Percentiles rank a stretch among this genome's conserved stretches.
Evolutionary conservation across 2,329 filamentous ascomycete genomes (phyloP).

Genomic region (Neoarthrinium moseri): DNA sequence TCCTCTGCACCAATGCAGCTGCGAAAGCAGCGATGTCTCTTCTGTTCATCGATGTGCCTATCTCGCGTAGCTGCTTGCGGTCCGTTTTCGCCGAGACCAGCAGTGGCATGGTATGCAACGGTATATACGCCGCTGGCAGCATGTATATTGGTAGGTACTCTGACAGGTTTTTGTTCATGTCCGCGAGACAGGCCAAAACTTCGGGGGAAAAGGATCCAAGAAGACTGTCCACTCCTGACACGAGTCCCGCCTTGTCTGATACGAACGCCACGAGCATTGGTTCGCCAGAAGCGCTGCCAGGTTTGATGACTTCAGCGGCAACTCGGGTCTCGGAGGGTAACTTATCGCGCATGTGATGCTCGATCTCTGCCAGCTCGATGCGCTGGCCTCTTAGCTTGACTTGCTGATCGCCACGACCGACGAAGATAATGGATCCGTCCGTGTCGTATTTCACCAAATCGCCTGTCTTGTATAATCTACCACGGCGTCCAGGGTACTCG

Average conservation of each 20-base stretch:
- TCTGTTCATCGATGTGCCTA: constrained; percentile 39
- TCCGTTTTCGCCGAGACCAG: constrained; percentile 50
- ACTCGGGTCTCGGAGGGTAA: constrained; percentile 42
- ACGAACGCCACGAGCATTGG: constrained; percentile 46
- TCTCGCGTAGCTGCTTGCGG: constrained; percentile 45
- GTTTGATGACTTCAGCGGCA: constrained; percentile 46
- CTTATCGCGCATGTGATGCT: constrained; percentile 45
- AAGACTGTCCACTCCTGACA: constrained; percentile 20
- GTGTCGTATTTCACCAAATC: constrained; percentile 55
- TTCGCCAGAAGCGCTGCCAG: constrained; percentile 35
- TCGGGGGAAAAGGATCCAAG: constrained; percentile 22
- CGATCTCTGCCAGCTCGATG: constrained; percentile 58
- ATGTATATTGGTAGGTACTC: constrained; percentile 41
- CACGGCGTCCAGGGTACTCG: constrained; percentile 32
- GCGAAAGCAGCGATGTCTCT: constrained; percentile 36
- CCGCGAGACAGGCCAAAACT: constrained; percentile 24
- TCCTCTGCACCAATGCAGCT: constrained; percentile 27
- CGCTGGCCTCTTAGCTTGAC: constrained; percentile 67
- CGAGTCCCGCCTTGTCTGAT: constrained; percentile 26
- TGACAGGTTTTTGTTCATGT: constrained; percentile 26
- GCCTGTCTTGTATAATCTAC: constrained; percentile 58
- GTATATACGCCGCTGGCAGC: constrained; percentile 47
- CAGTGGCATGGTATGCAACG: constrained; percentile 42
- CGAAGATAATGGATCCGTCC: constrained; percentile 53
- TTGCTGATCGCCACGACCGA: constrained; percentile 66